Evolutionary conservation across 768 basidiomycete genomes (phyloP), one percentile per base, ranked within the genome.

Genomic region (Gloeophyllum trabeum): DNA sequence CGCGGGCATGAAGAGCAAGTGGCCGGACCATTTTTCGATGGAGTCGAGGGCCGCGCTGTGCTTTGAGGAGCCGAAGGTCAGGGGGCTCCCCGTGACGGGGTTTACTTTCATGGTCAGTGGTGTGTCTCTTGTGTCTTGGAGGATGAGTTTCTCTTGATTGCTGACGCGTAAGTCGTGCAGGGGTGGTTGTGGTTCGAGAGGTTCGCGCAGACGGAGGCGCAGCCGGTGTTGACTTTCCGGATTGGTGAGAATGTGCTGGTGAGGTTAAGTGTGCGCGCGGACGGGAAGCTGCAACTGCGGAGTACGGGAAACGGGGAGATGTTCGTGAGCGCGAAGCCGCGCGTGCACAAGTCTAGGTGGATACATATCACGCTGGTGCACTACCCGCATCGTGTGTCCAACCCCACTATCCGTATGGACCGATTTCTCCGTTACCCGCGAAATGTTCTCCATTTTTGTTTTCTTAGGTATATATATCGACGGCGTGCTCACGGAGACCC

Each of bases 381-480:
- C 52, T 67, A 84, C 52, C 75, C 80, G 0, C 70, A 75, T 45
- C 63, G 67, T 36, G 59, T 64, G 4, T 64, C 71, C 4, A 71
- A 69, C 42, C 75, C 81, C 0, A 73, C 69, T 39, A 65, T 85
- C 43, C 75, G 85, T 83, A 57, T 25, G 24, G n/a, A 38, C 20
- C 6, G 25, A 36, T 48, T 47, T 20, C 41, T 18, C 20, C 34
- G 24, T 20, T 25, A 22, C 3, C 5, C 14, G 41, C 47, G 19
- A 45, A 39, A 25, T 40, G 22, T 24, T 35, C 38, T 39, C n/a
- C 13, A n/a, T n/a, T n/a, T n/a, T n/a, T n/a, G n/a, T n/a, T n/a
- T n/a, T n/a, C n/a, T n/a, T 41, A 87, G 85, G 83, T 3, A 50
- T 90, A 0, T 90, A 84, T 50, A 47, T 88, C 6, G 86, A 91